phyloP scores from a whole-genome alignment of 176 grass and related monocot species.

The Triticum monococcum region DNA sequence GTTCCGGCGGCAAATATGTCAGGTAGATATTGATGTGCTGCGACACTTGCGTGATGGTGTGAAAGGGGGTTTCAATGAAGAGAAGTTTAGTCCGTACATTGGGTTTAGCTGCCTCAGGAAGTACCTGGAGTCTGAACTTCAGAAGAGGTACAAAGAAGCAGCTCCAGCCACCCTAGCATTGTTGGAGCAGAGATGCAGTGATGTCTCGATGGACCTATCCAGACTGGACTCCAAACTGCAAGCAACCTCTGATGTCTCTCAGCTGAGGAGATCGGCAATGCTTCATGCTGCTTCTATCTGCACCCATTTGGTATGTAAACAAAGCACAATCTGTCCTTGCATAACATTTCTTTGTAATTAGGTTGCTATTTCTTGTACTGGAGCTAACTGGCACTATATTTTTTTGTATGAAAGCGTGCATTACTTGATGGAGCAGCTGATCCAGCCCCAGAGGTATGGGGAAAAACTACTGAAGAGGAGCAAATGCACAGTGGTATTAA shows the following conservation, averaged over 20 bases:
- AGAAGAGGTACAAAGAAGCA: slow-evolving; percentile 96
- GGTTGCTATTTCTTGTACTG: neutral
- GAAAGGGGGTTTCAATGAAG: slow-evolving; percentile 90
- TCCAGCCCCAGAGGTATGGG: slow-evolving; percentile 93
- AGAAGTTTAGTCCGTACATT: slow-evolving; percentile 77
- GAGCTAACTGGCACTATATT: slow-evolving; percentile 9
- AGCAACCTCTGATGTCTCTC: slow-evolving; percentile 83
- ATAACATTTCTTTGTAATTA: slow-evolving; percentile 19
- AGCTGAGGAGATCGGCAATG: slow-evolving; percentile 88
- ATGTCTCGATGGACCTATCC: slow-evolving; percentile 73
- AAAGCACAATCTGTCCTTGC: neutral
- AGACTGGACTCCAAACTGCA: slow-evolving; percentile 80
- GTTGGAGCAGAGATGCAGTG: slow-evolving; percentile 81
- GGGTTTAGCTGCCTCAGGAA: slow-evolving; percentile 80
- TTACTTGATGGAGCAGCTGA: slow-evolving; percentile 96
- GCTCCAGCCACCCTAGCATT: slow-evolving; percentile 85
- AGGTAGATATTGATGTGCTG: slow-evolving; percentile 76
- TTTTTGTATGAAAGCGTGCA: slow-evolving; percentile 42
- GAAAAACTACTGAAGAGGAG: slow-evolving; percentile 89
- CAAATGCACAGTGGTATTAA: slow-evolving; percentile 83
- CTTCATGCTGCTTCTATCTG: slow-evolving; percentile 87
- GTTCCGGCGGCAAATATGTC: slow-evolving; percentile 85
- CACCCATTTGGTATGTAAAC: slow-evolving; percentile 70
- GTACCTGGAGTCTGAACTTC: slow-evolving; percentile 87
- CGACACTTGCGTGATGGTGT: slow-evolving; percentile 74